A percentile compares a stretch with the other conserved stretches of the same genome.
Conservation (phyloP, 306 rosid genomes). For the Inga leiocalycina region DNA sequence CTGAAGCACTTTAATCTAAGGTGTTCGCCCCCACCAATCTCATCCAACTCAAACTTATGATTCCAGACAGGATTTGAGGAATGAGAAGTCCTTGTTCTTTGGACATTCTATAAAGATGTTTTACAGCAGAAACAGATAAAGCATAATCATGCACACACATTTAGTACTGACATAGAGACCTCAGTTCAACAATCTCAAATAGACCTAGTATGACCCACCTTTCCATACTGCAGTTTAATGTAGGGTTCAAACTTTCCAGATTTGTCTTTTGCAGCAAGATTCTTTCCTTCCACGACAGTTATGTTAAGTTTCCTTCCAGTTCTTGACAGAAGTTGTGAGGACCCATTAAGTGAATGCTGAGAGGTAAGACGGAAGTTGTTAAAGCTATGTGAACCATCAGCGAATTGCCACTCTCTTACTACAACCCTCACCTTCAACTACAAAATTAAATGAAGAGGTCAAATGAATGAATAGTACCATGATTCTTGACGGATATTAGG, state of each 20-base stretch:
- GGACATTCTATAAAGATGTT: conserved; percentile 54
- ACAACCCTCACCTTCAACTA: conserved; percentile 73
- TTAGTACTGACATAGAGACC: conserved; percentile 20
- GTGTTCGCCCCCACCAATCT: conserved; percentile 66
- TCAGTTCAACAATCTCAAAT: not conserved
- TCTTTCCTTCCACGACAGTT: conserved; percentile 70
- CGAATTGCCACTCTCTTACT: conserved; percentile 81
- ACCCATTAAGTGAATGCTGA: conserved; percentile 50
- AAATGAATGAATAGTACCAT: not conserved
- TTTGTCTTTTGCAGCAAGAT: conserved; percentile 61
- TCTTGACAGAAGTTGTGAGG: conserved; percentile 51
- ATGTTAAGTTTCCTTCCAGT: conserved; percentile 77
- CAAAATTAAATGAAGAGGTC: conserved; percentile 28
- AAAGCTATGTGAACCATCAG: conserved; percentile 74
- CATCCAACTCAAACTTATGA: conserved; percentile 71
- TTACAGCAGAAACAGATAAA: conserved; percentile 10
- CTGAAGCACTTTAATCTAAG: conserved; percentile 61
- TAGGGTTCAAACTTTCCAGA: conserved; percentile 57
- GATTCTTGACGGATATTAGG: too few relatives aligned
- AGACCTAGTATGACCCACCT: conserved; percentile 50
- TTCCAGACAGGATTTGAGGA: conserved; percentile 57
- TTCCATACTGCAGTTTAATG: conserved; percentile 76
- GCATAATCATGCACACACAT: conserved; percentile 8
- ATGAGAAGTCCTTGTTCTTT: conserved; percentile 58
- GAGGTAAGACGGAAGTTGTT: conserved; percentile 44